A percentile compares a stretch with the other conserved stretches of the same genome.
phyloP scores from a whole-genome alignment of 1,139 yeast genomes.

The Yamadazyma buinensis region DNA sequence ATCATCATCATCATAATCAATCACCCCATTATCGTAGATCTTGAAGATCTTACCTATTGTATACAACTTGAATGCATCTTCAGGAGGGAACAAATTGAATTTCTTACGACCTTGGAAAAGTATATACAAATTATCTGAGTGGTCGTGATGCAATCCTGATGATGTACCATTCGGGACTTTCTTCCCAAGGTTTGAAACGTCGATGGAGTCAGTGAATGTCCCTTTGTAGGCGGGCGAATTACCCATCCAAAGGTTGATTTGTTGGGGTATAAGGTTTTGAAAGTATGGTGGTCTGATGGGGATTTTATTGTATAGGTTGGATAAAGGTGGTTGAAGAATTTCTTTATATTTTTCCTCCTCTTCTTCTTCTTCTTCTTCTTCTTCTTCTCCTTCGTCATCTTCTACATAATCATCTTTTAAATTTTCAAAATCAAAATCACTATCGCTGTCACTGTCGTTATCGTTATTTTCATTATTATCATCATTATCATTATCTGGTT shows the following conservation, averaged over 20 bases:
- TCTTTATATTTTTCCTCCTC: constrained; percentile 20
- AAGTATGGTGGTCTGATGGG: constrained; percentile 44
- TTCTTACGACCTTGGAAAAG: constrained; percentile 59
- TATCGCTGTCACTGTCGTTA: constrained; percentile 5
- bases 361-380: constrained; percentile 13
- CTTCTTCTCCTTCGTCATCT: constrained; percentile 14
- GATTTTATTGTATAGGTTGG: constrained; percentile 34
- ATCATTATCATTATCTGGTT: constrained; percentile 2
- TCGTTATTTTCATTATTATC: neutral
- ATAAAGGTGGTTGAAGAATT: constrained; percentile 61
- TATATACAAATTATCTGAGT: constrained; percentile 69
- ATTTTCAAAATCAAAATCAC: constrained; percentile 35
- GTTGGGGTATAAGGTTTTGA: constrained; percentile 53
- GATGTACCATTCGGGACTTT: constrained; percentile 55
- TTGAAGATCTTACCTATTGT: constrained; percentile 57
- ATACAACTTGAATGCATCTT: constrained; percentile 51
- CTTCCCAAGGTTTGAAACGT: constrained; percentile 37
- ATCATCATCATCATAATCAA: constrained; percentile 53
- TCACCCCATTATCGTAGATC: constrained; percentile 58
- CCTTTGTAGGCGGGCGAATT: constrained; percentile 13
- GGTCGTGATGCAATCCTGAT: constrained; percentile 79
- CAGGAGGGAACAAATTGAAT: constrained; percentile 63
- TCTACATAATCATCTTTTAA: constrained; percentile 53
- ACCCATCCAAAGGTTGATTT: constrained; percentile 74
- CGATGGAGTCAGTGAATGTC: too few relatives aligned